Evolutionary conservation across 2,329 filamentous ascomycete genomes (phyloP), one percentile per base, ranked within the genome.

Genomic region (Aspergillus sp.): DNA sequence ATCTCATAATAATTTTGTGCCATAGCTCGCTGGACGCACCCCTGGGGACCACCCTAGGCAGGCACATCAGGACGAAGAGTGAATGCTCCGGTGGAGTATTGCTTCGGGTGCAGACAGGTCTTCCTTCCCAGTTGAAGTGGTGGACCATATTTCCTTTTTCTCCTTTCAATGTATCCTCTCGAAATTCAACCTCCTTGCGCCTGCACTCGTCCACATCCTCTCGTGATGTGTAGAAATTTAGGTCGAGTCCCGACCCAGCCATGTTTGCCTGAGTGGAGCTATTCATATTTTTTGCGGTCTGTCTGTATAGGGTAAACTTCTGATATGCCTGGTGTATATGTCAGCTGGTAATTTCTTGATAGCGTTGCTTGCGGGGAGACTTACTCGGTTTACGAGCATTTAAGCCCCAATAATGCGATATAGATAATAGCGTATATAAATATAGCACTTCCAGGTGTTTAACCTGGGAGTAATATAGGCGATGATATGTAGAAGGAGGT

Each of bases 121-220:
- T 0, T 0, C 68, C 65, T 13, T 54, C 22, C 67, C 67, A 71
- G 45, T 69, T 70, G 53, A 65, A 70, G 39, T 71, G 68, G 22
- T 70, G 69, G 2, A 66, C 58, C 7, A 5, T 30, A 15, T 37
- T 2, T 15, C 45, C 40, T 34, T 47, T 20, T n/a, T 9, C n/a
- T 20, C 17, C 11, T 4, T 27, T 17, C 33, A 47, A n/a, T 6
- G 13, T 3, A 22, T 42, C 19, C 12, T 12, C 5, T 19, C 49
- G 37, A 22, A 9, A 41, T 15, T 15, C 6, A 7, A 41, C 4
- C 20, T 48, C 37, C 3, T 4, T 7, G n/a, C 19, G 30, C 39
- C 2, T n/a, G 13, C 4, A 22, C 12, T 13, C 42, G 7, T 22
- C 5, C 24, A 27, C 24, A 9, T 27, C 24, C 6, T 27, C 24